Base-by-base conservation (phyloP, 2,329 filamentous ascomycete species). In the Diaporthe ampelina region DNA sequence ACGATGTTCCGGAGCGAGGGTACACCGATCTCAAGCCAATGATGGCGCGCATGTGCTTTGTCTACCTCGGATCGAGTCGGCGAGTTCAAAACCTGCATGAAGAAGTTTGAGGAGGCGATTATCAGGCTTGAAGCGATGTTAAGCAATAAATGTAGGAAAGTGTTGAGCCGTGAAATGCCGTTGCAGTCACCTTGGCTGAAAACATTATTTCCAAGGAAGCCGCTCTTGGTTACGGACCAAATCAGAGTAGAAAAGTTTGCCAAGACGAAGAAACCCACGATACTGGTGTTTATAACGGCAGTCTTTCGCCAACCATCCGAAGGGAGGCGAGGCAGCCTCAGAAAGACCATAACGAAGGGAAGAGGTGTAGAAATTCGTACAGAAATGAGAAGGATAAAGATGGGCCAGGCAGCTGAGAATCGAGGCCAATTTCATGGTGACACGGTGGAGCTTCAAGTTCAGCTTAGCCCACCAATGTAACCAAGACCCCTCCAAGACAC, bases 31-130 rank as follows among this genome's bases (percentile, higher is more conserved):
- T 86, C 84, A 0, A 89, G 77, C 83, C 54, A 58, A 6, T 10
- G 84, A 86, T 21, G 77, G 79, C 1, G 81, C 79, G 57, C 78
- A 79, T 91, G 89, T 0, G 87, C 87, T n/a, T 76, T 76, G 61
- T 90, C 85, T 15, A 90, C 78, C 57, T 90, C 87, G 10, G 78
- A 74, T 26, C 89, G 80, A 0, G 86, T 89, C 0, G 89, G 88
- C 0, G 88, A 83, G 19, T 80, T 84, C n/a, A 91, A 78, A 32
- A 85, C 81, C 75, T 90, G 88, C 86, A 89, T 89, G 72, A 83
- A 85, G 75, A 87, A 88, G 77, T 88, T 88, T 54, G 84, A 86
- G 4, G 85, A 85, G 2, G 83, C 82, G 0, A 89, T 81, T 24
- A 88, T 73, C 1, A 83, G 70, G 0, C 86, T 88, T 45, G 84